Evolutionary conservation across 345 rosid species (phyloP).

Genomic region (Gossypium mustelinum): DNA sequence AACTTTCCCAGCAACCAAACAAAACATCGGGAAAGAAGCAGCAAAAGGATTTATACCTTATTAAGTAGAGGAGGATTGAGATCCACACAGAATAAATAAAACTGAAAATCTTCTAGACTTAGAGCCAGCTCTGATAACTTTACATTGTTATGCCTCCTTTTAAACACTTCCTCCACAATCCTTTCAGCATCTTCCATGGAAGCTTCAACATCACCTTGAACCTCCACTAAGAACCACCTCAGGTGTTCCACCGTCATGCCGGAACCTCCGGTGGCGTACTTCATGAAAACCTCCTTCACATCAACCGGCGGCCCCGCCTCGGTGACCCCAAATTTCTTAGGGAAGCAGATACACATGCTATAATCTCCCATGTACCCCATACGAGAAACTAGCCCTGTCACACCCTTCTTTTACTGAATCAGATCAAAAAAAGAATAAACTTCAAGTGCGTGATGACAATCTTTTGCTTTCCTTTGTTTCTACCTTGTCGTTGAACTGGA

Average conservation of each 20-base stretch:
- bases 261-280: conserved; percentile 47
- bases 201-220: conserved; percentile 36
- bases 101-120: conserved; percentile 64
- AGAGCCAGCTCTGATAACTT: conserved; percentile 54
- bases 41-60: conserved; percentile 27
- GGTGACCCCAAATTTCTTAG: conserved; percentile 55
- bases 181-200: conserved; percentile 48
- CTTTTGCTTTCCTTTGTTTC: background rate
- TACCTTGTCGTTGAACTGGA: background rate
- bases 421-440: background rate
- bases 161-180: conserved; percentile 53
- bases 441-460: too few species aligned
- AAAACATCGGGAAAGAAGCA: conserved; percentile 8
- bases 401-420: too few species aligned
- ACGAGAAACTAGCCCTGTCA: background rate
- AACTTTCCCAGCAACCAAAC: background rate
- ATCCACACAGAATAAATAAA: conserved; percentile 48
- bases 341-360: conserved; percentile 62
- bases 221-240: conserved; percentile 47
- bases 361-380: conserved; percentile 51
- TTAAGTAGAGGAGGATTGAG: conserved; percentile 55
- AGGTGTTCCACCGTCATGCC: conserved; percentile 66
- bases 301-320: conserved; percentile 64
- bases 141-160: conserved; percentile 40
- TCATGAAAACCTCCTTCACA: conserved; percentile 48